phyloP scores from a whole-genome alignment of 2,329 filamentous ascomycete genomes.

The Fusarium dimerum region DNA sequence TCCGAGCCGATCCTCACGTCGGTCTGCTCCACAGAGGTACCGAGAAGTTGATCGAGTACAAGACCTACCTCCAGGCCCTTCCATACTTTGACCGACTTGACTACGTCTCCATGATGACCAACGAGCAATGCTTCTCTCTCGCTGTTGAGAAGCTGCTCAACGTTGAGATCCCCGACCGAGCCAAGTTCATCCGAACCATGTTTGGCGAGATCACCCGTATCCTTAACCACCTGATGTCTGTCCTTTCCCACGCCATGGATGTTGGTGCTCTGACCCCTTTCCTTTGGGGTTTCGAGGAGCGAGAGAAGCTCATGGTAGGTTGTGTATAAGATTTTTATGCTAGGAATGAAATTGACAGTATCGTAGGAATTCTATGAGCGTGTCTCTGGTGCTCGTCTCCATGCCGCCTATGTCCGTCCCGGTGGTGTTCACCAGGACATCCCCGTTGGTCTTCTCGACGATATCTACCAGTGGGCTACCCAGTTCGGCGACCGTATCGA shows the following conservation, averaged over 20 bases:
- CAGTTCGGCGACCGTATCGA: conserved; percentile 98
- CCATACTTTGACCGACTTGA: conserved; percentile 99
- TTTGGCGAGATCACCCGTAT: conserved; percentile 95
- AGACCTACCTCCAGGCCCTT: conserved; percentile 96
- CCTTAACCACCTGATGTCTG: conserved; percentile 97
- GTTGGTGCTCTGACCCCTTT: conserved; percentile 97
- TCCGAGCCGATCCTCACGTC: conserved; percentile 95
- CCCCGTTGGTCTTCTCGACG: conserved; percentile 88
- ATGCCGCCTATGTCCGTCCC: conserved; percentile 94
- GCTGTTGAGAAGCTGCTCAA: conserved; percentile 98
- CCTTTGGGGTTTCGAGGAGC: conserved; percentile 99
- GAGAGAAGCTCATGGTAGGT: conserved; percentile 98
- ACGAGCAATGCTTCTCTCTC: conserved; percentile 95
- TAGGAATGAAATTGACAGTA: conserved; percentile 6
- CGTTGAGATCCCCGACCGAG: conserved; percentile 90
- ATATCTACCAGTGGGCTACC: conserved; percentile 99
- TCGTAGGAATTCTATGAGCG: conserved; percentile 97
- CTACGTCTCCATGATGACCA: conserved; percentile 99
- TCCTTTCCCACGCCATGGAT: conserved; percentile 97
- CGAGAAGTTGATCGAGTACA: conserved; percentile 99
- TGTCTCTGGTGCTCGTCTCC: conserved; percentile 95
- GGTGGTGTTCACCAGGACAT: conserved; percentile 97
- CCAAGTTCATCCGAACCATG: conserved; percentile 94
- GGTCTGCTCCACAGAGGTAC: conserved; percentile 94
- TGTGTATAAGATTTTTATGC: neutral